phyloP scores from a whole-genome alignment of 2,329 filamentous ascomycete species.

The Emmonsiellopsis sp. region DNA sequence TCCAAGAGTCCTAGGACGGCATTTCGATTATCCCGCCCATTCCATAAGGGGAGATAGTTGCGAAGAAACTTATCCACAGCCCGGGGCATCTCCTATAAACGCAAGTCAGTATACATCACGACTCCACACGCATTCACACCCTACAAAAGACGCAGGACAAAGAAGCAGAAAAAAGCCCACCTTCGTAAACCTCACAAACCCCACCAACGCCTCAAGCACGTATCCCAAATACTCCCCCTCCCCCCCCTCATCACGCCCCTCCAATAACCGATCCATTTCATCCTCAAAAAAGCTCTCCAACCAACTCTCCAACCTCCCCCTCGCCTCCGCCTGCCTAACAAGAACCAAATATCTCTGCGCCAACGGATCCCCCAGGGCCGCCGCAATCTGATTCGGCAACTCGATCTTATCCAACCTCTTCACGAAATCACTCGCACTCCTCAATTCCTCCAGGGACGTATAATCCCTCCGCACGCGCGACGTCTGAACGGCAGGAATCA shows the following conservation, averaged over 20 bases:
- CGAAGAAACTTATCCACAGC: constrained; percentile 27
- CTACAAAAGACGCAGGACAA: not conserved
- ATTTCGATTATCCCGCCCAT: constrained; percentile 47
- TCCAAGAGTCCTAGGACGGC: constrained; percentile 27
- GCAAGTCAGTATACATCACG: not conserved
- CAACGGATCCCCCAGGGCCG: constrained; percentile 64
- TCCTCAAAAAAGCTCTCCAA: constrained; percentile 30
- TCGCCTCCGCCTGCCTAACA: constrained; percentile 48
- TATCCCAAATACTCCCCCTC: constrained; percentile 29
- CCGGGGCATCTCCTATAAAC: constrained; percentile 23
- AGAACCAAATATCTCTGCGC: constrained; percentile 65
- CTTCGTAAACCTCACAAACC: constrained; percentile 30
- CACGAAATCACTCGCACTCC: constrained; percentile 60
- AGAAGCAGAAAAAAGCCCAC: constrained; percentile 14
- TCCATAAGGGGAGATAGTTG: constrained; percentile 52
- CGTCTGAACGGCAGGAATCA: constrained; percentile 63
- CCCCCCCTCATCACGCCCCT: constrained; percentile 30
- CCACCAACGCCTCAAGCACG: constrained; percentile 23
- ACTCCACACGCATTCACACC: not conserved
- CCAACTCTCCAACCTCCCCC: constrained; percentile 28
- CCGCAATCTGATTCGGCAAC: constrained; percentile 70
- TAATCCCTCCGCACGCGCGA: constrained; percentile 56
- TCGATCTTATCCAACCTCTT: constrained; percentile 68
- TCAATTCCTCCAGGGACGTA: constrained; percentile 63
- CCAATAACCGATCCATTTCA: constrained; percentile 23